Evolutionary conservation across 1,139 yeast genomes (phyloP).

Genomic region (Diutina mesorugosa): DNA sequence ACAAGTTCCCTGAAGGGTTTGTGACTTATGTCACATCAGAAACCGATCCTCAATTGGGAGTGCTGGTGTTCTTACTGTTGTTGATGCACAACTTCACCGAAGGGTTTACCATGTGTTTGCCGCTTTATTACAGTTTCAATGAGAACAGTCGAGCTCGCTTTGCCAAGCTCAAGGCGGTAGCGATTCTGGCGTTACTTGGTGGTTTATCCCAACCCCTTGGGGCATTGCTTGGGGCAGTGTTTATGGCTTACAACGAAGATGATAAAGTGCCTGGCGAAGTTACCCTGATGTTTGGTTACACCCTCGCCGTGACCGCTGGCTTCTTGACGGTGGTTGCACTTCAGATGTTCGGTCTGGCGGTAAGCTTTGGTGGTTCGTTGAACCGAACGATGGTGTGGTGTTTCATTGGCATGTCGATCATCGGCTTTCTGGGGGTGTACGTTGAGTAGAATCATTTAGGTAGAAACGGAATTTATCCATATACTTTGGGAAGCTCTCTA

Average conservation of each 20-base stretch:
- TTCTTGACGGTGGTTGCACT: constrained; percentile 69
- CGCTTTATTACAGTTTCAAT: constrained; percentile 57
- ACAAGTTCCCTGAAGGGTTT: constrained; percentile 92
- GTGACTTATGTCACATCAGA: constrained; percentile 71
- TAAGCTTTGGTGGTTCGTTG: constrained; percentile 44
- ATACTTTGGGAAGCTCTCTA: neutral
- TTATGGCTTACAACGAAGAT: constrained; percentile 27
- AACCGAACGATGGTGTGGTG: constrained; percentile 42
- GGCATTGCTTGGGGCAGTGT: constrained; percentile 56
- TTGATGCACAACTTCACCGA: constrained; percentile 89
- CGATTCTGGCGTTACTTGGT: constrained; percentile 58
- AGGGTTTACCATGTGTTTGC: constrained; percentile 90
- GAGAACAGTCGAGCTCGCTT: constrained; percentile 10
- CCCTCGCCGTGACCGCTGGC: constrained; percentile 72
- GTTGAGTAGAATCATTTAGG: neutral
- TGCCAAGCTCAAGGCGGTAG: constrained; percentile 49
- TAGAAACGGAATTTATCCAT: neutral
- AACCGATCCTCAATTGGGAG: constrained; percentile 62
- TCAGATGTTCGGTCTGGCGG: constrained; percentile 76
- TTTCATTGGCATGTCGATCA: constrained; percentile 30
- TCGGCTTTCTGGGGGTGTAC: constrained; percentile 12
- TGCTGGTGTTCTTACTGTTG: constrained; percentile 71
- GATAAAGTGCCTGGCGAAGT: constrained; percentile 17
- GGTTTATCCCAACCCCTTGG: constrained; percentile 86
- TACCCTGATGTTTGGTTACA: constrained; percentile 41